Percentiles rank a stretch among this genome's conserved stretches.
Conservation (phyloP, 2,329 filamentous ascomycete species). For the Penicillium digitatum region DNA sequence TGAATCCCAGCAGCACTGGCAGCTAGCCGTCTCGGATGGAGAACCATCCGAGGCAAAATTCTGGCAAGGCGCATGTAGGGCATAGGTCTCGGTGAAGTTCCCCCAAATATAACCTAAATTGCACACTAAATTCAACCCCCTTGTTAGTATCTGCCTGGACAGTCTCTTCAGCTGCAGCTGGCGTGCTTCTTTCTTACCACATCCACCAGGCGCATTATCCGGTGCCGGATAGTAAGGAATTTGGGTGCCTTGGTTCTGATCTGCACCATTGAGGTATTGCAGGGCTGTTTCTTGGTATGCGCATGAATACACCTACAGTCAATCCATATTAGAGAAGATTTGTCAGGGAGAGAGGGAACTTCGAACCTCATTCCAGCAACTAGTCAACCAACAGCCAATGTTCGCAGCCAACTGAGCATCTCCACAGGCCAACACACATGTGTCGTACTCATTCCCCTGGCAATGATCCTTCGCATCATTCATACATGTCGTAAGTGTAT, state of each 20-base stretch:
- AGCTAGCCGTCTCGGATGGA: background rate
- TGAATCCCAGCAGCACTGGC: constrained; percentile 3
- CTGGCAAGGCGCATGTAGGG: background rate
- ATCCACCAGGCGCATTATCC: constrained; percentile 5
- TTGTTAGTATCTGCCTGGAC: background rate
- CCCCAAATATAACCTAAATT: constrained; percentile 1
- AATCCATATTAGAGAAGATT: background rate
- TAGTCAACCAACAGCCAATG: constrained; percentile 3
- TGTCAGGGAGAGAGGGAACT: background rate
- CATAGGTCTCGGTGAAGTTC: background rate
- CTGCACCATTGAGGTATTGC: constrained; percentile 1
- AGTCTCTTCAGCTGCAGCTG: too few species aligned
- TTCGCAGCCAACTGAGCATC: constrained; percentile 2
- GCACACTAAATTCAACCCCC: background rate
- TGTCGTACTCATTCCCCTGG: background rate
- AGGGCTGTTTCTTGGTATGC: background rate
- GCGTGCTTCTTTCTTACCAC: background rate
- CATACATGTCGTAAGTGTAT: background rate
- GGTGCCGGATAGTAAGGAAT: constrained; percentile 6
- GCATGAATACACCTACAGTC: background rate
- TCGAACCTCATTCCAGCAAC: constrained; percentile 5
- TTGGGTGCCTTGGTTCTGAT: background rate
- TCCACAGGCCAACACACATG: background rate
- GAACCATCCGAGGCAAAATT: background rate
- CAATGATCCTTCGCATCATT: background rate